Evolutionary conservation across 108 stramenopile species (phyloP).

Genomic region (Thalassiosira profunda): DNA sequence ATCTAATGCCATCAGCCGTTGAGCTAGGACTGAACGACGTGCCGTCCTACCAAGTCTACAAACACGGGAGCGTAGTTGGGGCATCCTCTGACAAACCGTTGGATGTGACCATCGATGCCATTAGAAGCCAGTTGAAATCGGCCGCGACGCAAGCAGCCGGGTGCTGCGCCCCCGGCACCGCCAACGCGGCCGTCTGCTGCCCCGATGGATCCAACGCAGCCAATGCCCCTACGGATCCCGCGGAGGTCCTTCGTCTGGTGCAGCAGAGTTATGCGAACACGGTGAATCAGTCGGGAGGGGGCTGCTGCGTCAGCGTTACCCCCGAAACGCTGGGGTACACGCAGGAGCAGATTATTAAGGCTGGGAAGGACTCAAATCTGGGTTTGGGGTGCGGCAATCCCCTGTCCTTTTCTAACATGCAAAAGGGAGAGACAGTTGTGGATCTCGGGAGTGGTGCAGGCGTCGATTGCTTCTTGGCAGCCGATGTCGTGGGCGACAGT

Average conservation of each 20-base stretch:
- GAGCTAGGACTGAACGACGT: slow-evolving; percentile 45
- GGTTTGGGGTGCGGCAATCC: slow-evolving; percentile 63
- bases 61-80: slow-evolving; percentile 4
- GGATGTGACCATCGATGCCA: slow-evolving; percentile 6
- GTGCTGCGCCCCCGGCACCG: slow-evolving; percentile 20
- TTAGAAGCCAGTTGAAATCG: slow-evolving; percentile 2
- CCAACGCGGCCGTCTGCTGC: slow-evolving; percentile 14
- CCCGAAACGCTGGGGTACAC: slow-evolving; percentile 25
- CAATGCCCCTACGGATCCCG: slow-evolving; percentile 6
- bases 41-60: slow-evolving; percentile 35
- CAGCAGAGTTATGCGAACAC: slow-evolving; percentile 42
- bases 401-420: slow-evolving; percentile 22
- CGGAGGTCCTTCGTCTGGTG: slow-evolving; percentile 10
- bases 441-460: slow-evolving; percentile 79
- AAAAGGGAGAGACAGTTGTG: slow-evolving; percentile 52
- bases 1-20: too few species aligned
- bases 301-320: slow-evolving; percentile 40
- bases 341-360: slow-evolving; percentile 29
- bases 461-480: slow-evolving; percentile 64
- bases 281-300: slow-evolving; percentile 18
- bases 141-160: background rate
- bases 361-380: slow-evolving; percentile 39
- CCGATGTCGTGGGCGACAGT: slow-evolving; percentile 49
- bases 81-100: slow-evolving; percentile 1
- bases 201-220: background rate